Evolutionary conservation across 371 early-diverging fungal genomes (phyloP).

Genomic region (Mortierella sp.): DNA sequence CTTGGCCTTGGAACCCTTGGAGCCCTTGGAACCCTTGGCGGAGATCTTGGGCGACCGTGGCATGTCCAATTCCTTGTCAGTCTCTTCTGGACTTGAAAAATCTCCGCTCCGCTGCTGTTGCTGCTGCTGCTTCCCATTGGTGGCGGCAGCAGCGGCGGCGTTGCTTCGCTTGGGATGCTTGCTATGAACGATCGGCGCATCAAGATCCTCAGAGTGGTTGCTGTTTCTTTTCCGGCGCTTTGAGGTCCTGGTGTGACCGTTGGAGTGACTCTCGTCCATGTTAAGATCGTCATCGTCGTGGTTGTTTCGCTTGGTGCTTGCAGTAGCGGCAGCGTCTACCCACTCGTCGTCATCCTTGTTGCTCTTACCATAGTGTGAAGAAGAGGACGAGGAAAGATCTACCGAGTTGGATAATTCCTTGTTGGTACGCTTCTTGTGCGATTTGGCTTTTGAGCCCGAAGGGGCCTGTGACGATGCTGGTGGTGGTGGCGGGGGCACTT

Average conservation of each 20-base stretch:
- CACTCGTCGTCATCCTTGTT: constrained; percentile 56
- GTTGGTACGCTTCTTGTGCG: constrained; percentile 25
- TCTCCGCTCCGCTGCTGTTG: no score
- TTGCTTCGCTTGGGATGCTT: constrained; percentile 8
- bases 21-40: no score
- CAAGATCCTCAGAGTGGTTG: constrained; percentile 29
- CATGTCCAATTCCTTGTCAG: no score
- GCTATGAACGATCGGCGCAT: constrained; percentile 8
- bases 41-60: no score
- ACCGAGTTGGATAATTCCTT: constrained; percentile 11
- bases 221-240: constrained; percentile 49
- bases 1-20: constrained; percentile 3
- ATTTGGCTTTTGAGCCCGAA: constrained; percentile 23
- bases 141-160: not conserved
- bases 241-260: constrained; percentile 18
- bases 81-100: no score
- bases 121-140: constrained; percentile 1
- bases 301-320: constrained; percentile 28
- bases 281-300: constrained; percentile 5
- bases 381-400: constrained; percentile 2
- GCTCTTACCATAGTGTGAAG: constrained; percentile 19
- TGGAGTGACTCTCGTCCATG: constrained; percentile 6
- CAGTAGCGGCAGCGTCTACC: constrained; percentile 21
- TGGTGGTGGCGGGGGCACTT: not conserved
- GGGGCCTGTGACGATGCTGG: not conserved